Evolutionary conservation across 805 yeast species (phyloP), one percentile per base, ranked within the genome.

Genomic region (Candida verbasci): DNA sequence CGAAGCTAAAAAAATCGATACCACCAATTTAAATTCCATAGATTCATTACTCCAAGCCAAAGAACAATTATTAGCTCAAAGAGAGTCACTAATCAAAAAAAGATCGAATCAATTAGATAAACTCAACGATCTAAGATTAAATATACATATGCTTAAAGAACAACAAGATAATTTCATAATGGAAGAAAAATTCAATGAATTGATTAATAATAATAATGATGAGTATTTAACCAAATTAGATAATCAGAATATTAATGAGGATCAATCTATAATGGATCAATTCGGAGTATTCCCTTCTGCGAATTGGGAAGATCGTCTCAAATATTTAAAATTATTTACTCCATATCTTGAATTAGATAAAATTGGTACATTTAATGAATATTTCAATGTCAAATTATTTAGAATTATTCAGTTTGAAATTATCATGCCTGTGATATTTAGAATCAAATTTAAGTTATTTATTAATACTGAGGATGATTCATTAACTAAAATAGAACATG

Each of bases 231-330:
- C 31, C 20, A 35, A 24, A 20, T 26, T 21, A 11, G 29, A 31
- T 3, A 18, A n/a, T 15, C 33, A 29, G 9, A 28, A 30, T 23
- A n/a, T 23, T 6, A 34, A 43, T 27, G 60, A 58, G 31, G 50
- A 52, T 15, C 40, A 40, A 15, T 41, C 40, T 10, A 44, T 58
- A 3, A 24, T 55, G 10, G 47, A 54, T 8, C 51, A 52, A 16
- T 41, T 65, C 34, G 49, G 59, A 32, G 69, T 65, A 4, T 48
- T 53, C 5, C 70, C 72, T 2, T 57, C 70, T 3, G 41, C 43
- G 7, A 55, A 64, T 32, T 62, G 68, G 65, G 18, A 34, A 8
- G 39, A 47, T 25, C 47, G 69, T 14, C 38, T 59, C 20, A 30
- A 43, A 7, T 42, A 50, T 29, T 44, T 60, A 12, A 51, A 46